Evolutionary conservation across 139 green algal genomes (phyloP), one percentile per base, ranked within the genome.

Genomic region (Micractinium conductrix): DNA sequence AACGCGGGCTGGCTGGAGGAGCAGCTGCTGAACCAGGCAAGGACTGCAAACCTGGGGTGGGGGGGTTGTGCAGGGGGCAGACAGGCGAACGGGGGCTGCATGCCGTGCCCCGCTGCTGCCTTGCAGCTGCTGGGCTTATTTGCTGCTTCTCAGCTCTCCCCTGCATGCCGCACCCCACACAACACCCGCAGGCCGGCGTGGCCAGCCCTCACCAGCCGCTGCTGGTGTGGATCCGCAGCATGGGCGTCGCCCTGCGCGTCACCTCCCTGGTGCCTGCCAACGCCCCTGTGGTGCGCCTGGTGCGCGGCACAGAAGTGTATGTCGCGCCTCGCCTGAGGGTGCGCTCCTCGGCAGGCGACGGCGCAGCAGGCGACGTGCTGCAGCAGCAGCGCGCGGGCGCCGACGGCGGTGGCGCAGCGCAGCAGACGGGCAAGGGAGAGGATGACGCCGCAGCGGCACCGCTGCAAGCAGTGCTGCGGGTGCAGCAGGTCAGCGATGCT

Each of bases 1-100:
- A 96, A 97, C 80, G 92, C 90, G 4, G 92, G 87, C 4, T 91
- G 92, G 50, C 81, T 98, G 71, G 95, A 98, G 70, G 88, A 94
- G n/a, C 83, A 90, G 53, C 78, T 98, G 78, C 89, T 96, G 48
- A 58, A 58, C 48, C 48, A 58, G 10, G 48, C 12, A 58, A 16
- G 10, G 48, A 16, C 48, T 58, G 48, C 48, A 10, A 24, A 16
- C 16, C 12, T 24, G 24, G 53, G 19, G 53, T 62, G 53, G 53
- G 24, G 53, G 53, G 53, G 6, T n/a, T n/a, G n/a, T n/a, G n/a
- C n/a, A n/a, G n/a, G n/a, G n/a, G n/a, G n/a, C n/a, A n/a, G n/a
- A n/a, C n/a, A n/a, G n/a, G n/a, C n/a, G n/a, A n/a, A n/a, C n/a
- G n/a, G n/a, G 53, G 53, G 53, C 53, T 28, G 19, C 19, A 62